phyloP scores from a whole-genome alignment of 352 stramenopile genomes.

The Phytophthora lateralis region DNA sequence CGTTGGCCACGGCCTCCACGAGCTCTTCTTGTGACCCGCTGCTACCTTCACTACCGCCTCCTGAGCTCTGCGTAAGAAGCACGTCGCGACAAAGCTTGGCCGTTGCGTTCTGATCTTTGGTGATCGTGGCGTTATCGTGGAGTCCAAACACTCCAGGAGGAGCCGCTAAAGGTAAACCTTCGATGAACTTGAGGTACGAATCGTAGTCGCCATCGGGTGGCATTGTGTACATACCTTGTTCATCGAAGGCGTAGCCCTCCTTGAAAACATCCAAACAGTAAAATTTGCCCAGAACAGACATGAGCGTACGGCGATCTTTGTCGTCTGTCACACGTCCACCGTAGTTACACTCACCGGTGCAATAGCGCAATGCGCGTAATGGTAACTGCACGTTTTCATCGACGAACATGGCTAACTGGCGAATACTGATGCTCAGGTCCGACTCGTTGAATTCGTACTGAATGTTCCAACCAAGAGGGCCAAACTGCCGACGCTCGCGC shows the following conservation, averaged over 20 bases:
- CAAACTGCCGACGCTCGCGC: constrained; percentile 93
- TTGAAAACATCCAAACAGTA: constrained; percentile 76
- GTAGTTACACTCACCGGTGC: constrained; percentile 88
- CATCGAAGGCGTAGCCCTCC: constrained; percentile 70
- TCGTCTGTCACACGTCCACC: constrained; percentile 87
- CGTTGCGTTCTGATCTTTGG: constrained; percentile 95
- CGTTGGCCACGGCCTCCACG: constrained; percentile 85
- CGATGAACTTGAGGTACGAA: constrained; percentile 82
- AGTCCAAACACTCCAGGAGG: constrained; percentile 93
- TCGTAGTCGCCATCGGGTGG: constrained; percentile 77
- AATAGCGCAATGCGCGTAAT: constrained; percentile 77
- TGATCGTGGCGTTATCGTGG: constrained; percentile 95
- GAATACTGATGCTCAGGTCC: constrained; percentile 92
- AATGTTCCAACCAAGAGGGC: constrained; percentile 95
- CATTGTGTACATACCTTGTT: constrained; percentile 73
- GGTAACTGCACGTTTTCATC: constrained; percentile 91
- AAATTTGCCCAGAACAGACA: constrained; percentile 74
- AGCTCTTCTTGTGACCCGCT: constrained; percentile 88
- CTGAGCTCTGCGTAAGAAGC: constrained; percentile 90
- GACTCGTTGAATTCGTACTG: constrained; percentile 97
- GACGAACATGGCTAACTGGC: constrained; percentile 92
- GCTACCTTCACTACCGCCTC: constrained; percentile 61
- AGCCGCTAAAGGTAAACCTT: constrained; percentile 86
- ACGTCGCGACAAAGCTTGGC: constrained; percentile 93
- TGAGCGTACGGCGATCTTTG: constrained; percentile 80